Conservation (phyloP, 2,329 filamentous ascomycete species). For the Beauveria sp. region DNA sequence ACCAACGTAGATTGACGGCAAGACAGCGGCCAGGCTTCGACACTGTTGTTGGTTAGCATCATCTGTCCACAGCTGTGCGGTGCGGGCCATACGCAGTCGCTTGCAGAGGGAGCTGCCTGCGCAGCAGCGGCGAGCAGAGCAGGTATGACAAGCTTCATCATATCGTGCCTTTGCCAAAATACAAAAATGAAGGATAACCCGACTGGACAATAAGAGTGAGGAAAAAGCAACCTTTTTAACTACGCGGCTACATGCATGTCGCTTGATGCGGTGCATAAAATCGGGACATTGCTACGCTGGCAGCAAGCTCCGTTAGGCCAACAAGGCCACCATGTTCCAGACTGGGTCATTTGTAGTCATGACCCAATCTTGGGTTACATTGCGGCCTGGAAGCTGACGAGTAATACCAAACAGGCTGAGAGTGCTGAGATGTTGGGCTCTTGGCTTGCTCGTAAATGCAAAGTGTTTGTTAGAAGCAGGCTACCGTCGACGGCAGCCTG, state of each 20-base stretch:
- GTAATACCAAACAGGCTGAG: background rate
- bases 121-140: background rate
- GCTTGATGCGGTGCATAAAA: background rate
- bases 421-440: too few species aligned
- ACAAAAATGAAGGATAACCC: background rate
- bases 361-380: constrained; percentile 4
- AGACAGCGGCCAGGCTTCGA: background rate
- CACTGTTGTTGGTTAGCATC: constrained; percentile 8
- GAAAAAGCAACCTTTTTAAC: background rate
- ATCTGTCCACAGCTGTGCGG: background rate
- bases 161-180: background rate
- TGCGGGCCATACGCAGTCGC: background rate
- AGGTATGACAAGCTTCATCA: constrained; percentile 1
- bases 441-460: constrained; percentile 6
- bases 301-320: background rate
- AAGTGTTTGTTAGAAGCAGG: background rate
- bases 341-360: background rate
- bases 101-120: background rate
- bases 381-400: background rate
- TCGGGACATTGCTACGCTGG: background rate
- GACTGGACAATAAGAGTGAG: background rate
- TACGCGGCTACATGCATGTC: background rate
- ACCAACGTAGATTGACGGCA: constrained; percentile 7
- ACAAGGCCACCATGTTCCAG: background rate
- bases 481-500: background rate